A percentile compares a stretch with the other conserved stretches of the same genome.
phyloP scores from a whole-genome alignment of 768 basidiomycete genomes.

The Hortiboletus campestris region DNA sequence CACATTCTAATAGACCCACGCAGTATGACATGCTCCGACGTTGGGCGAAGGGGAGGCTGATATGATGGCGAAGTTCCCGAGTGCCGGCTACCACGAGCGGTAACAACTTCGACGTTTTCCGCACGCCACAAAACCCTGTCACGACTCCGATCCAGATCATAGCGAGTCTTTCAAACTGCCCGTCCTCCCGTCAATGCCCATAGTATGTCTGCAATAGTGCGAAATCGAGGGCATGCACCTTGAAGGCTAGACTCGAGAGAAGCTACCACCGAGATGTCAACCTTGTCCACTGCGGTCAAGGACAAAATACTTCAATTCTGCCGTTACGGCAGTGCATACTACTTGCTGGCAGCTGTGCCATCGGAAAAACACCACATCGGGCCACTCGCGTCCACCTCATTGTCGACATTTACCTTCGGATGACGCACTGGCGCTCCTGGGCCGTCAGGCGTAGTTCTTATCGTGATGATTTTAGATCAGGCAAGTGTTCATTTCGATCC shows the following conservation, averaged over 20 bases:
- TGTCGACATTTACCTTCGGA: neutral
- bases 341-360: no score
- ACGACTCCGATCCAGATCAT: no score
- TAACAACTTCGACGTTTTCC: no score
- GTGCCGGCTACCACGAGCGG: no score
- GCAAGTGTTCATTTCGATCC: neutral
- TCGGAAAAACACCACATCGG: neutral
- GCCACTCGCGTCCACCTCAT: slow-evolving; percentile 12
- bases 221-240: neutral
- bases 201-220: neutral
- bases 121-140: no score
- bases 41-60: neutral
- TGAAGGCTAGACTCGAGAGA: neutral
- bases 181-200: neutral
- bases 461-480: neutral
- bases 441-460: neutral
- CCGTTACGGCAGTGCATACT: no score
- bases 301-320: no score
- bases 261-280: neutral
- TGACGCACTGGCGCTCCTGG: slow-evolving; percentile 3
- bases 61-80: neutral
- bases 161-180: no score
- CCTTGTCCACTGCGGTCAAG: neutral
- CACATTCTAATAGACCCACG: neutral
- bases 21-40: neutral